phyloP scores from a whole-genome alignment of 805 yeast genomes.

The Yarrowia yakushimensis region DNA sequence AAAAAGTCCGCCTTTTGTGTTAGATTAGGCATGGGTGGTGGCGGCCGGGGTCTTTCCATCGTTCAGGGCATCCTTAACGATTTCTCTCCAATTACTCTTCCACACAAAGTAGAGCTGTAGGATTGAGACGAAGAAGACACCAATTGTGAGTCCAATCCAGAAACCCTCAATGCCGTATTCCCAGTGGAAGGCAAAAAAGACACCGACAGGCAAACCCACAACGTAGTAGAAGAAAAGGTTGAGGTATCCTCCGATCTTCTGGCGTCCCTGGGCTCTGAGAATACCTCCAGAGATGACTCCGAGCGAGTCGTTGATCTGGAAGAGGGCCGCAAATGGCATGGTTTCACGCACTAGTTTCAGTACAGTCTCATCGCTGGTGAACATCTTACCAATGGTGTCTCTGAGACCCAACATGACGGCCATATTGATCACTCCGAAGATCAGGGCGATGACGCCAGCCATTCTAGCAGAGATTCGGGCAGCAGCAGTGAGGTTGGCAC shows the following conservation, averaged over 20 bases:
- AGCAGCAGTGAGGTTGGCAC: constrained; percentile 40
- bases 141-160: constrained; percentile 72
- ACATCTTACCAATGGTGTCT: constrained; percentile 51
- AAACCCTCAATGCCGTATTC: constrained; percentile 56
- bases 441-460: constrained; percentile 41
- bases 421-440: constrained; percentile 34
- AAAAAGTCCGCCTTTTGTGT: background rate
- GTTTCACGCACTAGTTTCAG: constrained; percentile 48
- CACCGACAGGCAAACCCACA: constrained; percentile 57
- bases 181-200: constrained; percentile 50
- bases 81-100: constrained; percentile 52
- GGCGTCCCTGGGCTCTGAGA: constrained; percentile 72
- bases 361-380: constrained; percentile 62
- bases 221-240: constrained; percentile 69
- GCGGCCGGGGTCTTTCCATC: constrained; percentile 14
- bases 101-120: constrained; percentile 49
- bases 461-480: constrained; percentile 42
- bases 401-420: constrained; percentile 47
- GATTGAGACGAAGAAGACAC: constrained; percentile 50
- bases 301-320: constrained; percentile 66
- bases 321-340: constrained; percentile 61
- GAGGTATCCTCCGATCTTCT: constrained; percentile 65
- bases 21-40: background rate
- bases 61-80: constrained; percentile 44
- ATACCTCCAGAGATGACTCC: constrained; percentile 71